Conservation (phyloP, 2,329 filamentous ascomycete genomes). For the Neofusicoccum cordaticola region DNA sequence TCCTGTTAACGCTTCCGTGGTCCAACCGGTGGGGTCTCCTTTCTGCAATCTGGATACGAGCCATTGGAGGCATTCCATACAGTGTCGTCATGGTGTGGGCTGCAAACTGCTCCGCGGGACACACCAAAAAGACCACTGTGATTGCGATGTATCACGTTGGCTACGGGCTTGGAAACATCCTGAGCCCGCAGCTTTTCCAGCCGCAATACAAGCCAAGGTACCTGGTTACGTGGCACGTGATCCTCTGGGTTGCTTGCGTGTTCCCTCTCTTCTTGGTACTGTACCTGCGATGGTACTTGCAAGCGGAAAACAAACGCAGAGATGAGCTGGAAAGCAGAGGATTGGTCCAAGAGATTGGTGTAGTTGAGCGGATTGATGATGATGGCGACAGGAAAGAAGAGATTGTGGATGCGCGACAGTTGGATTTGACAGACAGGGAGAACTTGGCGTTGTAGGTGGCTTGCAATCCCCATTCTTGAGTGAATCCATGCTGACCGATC, state of each 20-base stretch:
- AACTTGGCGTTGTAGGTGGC: conserved; percentile 16
- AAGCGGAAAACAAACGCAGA: conserved; percentile 40
- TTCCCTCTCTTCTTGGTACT: conserved; percentile 42
- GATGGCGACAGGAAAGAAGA: not conserved
- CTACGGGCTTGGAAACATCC: conserved; percentile 35
- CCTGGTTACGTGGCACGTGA: conserved; percentile 31
- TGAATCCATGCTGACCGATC: not conserved
- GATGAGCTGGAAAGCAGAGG: conserved; percentile 23
- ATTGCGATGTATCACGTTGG: conserved; percentile 42
- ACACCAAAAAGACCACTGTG: conserved; percentile 46
- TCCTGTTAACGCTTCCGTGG: conserved; percentile 38
- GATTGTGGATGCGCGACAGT: not conserved
- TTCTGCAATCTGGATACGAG: conserved; percentile 39
- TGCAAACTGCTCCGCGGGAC: conserved; percentile 22
- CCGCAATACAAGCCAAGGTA: conserved; percentile 26
- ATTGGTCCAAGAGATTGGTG: conserved; percentile 20
- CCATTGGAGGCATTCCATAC: conserved; percentile 27
- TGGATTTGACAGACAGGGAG: conserved; percentile 17
- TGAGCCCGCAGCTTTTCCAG: conserved; percentile 39
- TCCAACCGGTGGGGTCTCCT: conserved; percentile 38
- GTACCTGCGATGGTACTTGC: conserved; percentile 41
- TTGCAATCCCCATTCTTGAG: too few species aligned
- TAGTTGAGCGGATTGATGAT: not conserved
- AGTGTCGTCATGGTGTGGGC: conserved; percentile 19
- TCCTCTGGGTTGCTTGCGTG: conserved; percentile 37